A percentile compares a stretch with the other conserved stretches of the same genome.
Evolutionary conservation across 805 yeast genomes (phyloP).

Genomic region (Saccharomycopsis synnaedendra): DNA sequence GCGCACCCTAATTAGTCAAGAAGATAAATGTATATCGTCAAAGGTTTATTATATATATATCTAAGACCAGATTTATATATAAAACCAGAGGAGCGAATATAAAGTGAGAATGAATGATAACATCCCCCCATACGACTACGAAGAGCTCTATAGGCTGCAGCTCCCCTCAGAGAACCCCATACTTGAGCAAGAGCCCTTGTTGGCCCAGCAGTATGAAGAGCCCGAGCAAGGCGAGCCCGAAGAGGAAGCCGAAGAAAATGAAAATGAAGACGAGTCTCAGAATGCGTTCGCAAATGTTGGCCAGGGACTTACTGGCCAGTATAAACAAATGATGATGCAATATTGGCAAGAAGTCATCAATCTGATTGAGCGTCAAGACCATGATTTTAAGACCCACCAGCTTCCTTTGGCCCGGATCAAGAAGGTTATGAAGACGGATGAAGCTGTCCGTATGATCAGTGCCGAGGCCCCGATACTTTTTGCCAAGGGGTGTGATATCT

Average conservation of each 20-base stretch:
- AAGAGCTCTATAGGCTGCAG: too few species aligned
- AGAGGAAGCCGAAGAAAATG: constrained; percentile 25
- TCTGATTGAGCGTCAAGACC: constrained; percentile 73
- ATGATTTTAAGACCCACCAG: constrained; percentile 89
- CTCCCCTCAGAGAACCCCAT: too few species aligned
- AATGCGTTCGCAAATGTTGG: constrained; percentile 77
- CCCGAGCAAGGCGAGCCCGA: constrained; percentile 15
- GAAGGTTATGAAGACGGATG: constrained; percentile 96
- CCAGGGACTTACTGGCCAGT: constrained; percentile 75
- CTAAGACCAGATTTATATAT: too few species aligned
- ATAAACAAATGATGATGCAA: constrained; percentile 82
- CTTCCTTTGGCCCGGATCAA: constrained; percentile 93
- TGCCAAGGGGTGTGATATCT: constrained; percentile 96
- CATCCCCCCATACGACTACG: too few species aligned
- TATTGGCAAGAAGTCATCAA: constrained; percentile 97
- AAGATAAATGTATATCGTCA: too few species aligned
- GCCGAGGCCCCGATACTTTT: constrained; percentile 97
- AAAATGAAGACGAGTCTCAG: constrained; percentile 34
- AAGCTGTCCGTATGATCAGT: constrained; percentile 92
- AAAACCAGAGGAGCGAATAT: too few species aligned
- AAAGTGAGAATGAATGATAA: too few species aligned
- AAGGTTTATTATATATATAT: too few species aligned
- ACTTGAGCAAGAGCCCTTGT: too few species aligned
- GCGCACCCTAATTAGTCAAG: too few species aligned
- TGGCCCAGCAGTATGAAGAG: not conserved